These are phyloP conservation scores for Xenosphaeropsis pyriputrescens DNA, from an alignment of 2,329 filamentous ascomycete genomes.

Conservation along the genomic window DNA sequence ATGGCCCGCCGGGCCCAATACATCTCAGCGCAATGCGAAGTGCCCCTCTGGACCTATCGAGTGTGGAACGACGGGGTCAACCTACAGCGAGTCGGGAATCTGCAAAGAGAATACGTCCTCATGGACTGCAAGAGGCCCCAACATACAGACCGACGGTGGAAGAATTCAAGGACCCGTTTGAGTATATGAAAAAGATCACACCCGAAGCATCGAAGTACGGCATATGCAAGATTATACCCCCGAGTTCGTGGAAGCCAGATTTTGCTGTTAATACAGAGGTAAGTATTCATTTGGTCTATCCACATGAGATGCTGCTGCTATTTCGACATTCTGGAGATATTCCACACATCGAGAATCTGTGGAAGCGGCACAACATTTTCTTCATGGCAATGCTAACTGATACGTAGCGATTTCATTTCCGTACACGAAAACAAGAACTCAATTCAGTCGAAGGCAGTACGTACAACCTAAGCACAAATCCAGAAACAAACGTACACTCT, in stretches of 20 bases:
- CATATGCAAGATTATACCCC: conserved; percentile 90
- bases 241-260: conserved; percentile 82
- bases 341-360: not conserved
- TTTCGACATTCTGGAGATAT: too few species aligned
- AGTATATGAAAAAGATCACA: conserved; percentile 84
- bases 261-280: conserved; percentile 98
- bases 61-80: conserved; percentile 83
- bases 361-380: not conserved
- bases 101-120: conserved; percentile 63
- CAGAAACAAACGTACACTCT: conserved; percentile 1
- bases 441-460: conserved; percentile 97
- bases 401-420: conserved; percentile 74
- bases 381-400: conserved; percentile 8
- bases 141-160: conserved; percentile 83
- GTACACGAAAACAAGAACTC: conserved; percentile 87
- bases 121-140: conserved; percentile 78
- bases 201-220: conserved; percentile 79
- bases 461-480: conserved; percentile 18
- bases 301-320: too few species aligned
- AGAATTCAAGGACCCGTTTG: conserved; percentile 87
- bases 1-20: conserved; percentile 15
- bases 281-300: conserved; percentile 9
- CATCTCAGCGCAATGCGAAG: conserved; percentile 19
- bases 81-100: conserved; percentile 63
- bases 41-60: conserved; percentile 63